These are phyloP conservation scores for Ophiocordyceps unilateralis DNA, from an alignment of 2,329 filamentous ascomycete species.

Conservation along the genomic window DNA sequence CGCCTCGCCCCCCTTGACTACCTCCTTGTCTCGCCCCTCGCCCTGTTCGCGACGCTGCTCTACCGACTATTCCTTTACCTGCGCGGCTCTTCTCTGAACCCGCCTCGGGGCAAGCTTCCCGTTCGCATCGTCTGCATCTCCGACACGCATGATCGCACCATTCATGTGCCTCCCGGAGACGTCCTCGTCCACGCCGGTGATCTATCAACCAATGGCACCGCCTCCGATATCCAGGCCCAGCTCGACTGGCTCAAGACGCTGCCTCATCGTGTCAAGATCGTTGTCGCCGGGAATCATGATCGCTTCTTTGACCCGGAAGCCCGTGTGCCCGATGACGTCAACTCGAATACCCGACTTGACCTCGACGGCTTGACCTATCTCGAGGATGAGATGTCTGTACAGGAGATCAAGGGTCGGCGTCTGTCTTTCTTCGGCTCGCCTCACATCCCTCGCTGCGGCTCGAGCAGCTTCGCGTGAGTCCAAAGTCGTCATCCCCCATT, in stretches of 20 bases:
- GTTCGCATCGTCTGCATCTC: slow-evolving; percentile 77
- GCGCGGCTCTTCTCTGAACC: slow-evolving; percentile 45
- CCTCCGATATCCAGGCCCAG: slow-evolving; percentile 60
- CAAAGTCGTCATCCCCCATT: background rate
- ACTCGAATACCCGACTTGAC: slow-evolving; percentile 35
- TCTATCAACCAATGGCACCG: slow-evolving; percentile 56
- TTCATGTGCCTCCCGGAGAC: slow-evolving; percentile 55
- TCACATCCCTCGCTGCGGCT: slow-evolving; percentile 62
- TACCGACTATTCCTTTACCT: slow-evolving; percentile 50
- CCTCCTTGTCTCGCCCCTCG: slow-evolving; percentile 51
- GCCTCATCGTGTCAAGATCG: slow-evolving; percentile 64
- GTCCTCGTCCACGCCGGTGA: slow-evolving; percentile 84
- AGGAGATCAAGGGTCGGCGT: slow-evolving; percentile 42
- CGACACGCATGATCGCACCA: slow-evolving; percentile 60
- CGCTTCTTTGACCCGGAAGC: slow-evolving; percentile 60
- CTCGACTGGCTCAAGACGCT: slow-evolving; percentile 65
- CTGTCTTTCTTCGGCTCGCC: slow-evolving; percentile 58
- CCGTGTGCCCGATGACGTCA: slow-evolving; percentile 36
- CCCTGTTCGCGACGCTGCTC: slow-evolving; percentile 40
- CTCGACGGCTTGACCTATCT: slow-evolving; percentile 60
- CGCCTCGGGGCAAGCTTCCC: slow-evolving; percentile 33
- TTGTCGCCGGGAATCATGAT: slow-evolving; percentile 81
- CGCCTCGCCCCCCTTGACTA: slow-evolving; percentile 39
- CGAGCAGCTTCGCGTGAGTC: slow-evolving; percentile 42
- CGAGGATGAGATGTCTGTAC: slow-evolving; percentile 46